A percentile compares a stretch with the other conserved stretches of the same genome.
These are phyloP conservation scores for Corchorus olitorius DNA, from an alignment of 345 rosid genomes.

Conservation along the genomic window DNA sequence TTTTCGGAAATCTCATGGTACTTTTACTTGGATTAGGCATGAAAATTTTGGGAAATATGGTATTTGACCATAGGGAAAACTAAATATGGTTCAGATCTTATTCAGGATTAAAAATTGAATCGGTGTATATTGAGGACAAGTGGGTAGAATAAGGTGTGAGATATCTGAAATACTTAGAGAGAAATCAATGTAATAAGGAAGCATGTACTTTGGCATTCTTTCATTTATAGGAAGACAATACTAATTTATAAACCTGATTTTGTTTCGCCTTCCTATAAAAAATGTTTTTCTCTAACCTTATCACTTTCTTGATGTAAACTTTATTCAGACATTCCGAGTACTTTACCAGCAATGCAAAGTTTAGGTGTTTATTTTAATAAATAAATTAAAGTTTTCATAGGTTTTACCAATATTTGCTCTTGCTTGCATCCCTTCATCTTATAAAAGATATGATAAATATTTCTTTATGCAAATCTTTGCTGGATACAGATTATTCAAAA, in stretches of 20 bases:
- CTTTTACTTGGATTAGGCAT: not conserved
- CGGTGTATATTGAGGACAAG: not conserved
- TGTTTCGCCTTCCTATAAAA: not conserved
- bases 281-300: not conserved
- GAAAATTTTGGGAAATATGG: not conserved
- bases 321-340: not conserved
- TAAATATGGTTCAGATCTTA: not conserved
- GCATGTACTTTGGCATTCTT: not conserved
- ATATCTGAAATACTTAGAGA: not conserved
- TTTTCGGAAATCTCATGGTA: not conserved
- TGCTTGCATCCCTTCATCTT: not conserved
- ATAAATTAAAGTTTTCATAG: not conserved
- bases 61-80: not conserved
- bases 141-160: not conserved
- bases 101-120: not conserved
- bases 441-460: not conserved
- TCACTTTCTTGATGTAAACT: not conserved
- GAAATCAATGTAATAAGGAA: not conserved
- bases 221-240: not conserved
- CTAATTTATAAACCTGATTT: not conserved
- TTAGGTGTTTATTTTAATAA: too few species aligned
- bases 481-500: slow-evolving; percentile 77
- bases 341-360: not conserved
- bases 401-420: not conserved
- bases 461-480: slow-evolving; percentile 14